These are phyloP conservation scores for Tubosaeta brunneosetosa DNA, from an alignment of 768 basidiomycete genomes.

Conservation along the genomic window DNA sequence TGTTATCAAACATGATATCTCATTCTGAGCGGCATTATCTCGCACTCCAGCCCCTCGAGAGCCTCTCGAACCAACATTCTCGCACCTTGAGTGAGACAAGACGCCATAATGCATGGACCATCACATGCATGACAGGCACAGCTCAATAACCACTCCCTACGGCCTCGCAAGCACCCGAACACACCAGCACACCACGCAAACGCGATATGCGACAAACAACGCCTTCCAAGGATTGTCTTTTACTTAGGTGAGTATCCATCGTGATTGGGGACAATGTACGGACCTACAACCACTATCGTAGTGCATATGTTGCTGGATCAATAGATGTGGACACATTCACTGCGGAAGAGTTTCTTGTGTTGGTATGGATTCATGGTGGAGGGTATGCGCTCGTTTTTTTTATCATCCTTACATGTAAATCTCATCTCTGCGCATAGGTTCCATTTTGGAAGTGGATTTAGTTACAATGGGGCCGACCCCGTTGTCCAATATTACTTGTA, in stretches of 20 bases:
- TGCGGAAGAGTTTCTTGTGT: conserved; percentile 22
- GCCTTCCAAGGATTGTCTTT: conserved; percentile 33
- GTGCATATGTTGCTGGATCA: conserved; percentile 12
- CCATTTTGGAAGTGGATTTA: conserved; percentile 7
- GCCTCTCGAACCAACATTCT: no score
- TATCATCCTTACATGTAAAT: no score
- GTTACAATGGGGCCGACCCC: conserved; percentile 21
- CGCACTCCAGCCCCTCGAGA: no score
- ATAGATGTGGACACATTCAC: background rate
- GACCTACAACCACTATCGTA: background rate
- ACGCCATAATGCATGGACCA: no score
- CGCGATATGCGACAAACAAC: conserved; percentile 4
- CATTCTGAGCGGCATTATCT: no score
- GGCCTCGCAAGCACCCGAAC: conserved; percentile 3
- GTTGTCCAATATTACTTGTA: background rate
- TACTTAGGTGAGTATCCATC: conserved; percentile 13
- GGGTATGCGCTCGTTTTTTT: conserved; percentile 10
- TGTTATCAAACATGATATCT: no score
- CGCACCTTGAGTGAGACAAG: no score
- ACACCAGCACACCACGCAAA: background rate
- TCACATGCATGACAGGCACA: no score
- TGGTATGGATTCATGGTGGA: conserved; percentile 27
- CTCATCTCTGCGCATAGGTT: conserved; percentile 18
- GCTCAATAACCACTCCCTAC: conserved; percentile 3
- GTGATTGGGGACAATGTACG: background rate